phyloP scores from a whole-genome alignment of 1,284 basidiomycete species.

The Xerocomus amazonicus region DNA sequence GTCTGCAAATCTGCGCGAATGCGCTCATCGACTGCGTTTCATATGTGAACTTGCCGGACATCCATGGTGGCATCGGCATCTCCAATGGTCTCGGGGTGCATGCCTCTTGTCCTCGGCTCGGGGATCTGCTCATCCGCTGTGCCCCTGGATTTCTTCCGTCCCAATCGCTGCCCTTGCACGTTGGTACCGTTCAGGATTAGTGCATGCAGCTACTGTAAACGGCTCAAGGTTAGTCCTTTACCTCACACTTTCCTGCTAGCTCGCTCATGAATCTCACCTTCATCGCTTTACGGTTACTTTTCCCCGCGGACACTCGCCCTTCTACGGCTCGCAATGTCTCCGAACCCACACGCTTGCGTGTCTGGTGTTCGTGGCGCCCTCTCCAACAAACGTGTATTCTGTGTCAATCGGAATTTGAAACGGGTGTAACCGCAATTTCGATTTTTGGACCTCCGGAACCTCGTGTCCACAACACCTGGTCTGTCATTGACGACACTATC shows the following conservation, averaged over 20 bases:
- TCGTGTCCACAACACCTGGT: conserved; percentile 18
- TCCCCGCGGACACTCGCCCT: conserved; percentile 1
- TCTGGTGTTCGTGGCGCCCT: conserved; percentile 10
- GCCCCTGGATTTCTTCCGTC: conserved; percentile 6
- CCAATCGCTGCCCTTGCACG: conserved; percentile 3
- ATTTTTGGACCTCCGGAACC: conserved; percentile 26
- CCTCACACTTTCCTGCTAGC: background rate
- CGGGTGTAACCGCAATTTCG: conserved; percentile 24
- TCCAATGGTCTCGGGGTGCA: background rate
- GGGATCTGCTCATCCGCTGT: conserved; percentile 6
- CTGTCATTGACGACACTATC: conserved; percentile 8
- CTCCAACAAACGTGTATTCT: conserved; percentile 1
- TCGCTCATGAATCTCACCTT: conserved; percentile 23
- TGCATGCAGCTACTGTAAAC: conserved; percentile 79
- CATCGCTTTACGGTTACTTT: conserved; percentile 6
- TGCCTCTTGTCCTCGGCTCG: conserved; percentile 14
- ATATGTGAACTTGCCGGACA: conserved; percentile 5
- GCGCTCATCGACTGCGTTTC: conserved; percentile 2
- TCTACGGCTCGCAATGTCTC: conserved; percentile 18
- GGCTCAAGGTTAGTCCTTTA: conserved; percentile 63
- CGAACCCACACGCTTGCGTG: conserved; percentile 15
- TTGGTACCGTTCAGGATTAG: conserved; percentile 50
- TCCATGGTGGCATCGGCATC: background rate
- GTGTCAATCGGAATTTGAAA: conserved; percentile 14
- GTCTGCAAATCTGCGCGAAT: background rate